These are phyloP conservation scores for Drechslera avenae DNA, from an alignment of 2,329 filamentous ascomycete genomes.

Conservation along the genomic window DNA sequence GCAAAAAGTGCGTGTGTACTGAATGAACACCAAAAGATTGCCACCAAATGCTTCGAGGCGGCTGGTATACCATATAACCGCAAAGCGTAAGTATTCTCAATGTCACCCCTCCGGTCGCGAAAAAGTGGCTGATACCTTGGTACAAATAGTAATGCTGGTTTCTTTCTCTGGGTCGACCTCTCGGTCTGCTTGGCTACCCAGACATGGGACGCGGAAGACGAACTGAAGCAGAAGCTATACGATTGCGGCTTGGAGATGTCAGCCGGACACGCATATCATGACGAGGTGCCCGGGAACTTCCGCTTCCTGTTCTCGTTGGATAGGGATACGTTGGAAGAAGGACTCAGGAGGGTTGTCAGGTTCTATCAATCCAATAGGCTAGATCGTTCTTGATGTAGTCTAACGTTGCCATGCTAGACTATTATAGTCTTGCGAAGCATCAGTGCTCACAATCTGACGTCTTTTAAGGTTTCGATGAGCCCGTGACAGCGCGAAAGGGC, in stretches of 20 bases:
- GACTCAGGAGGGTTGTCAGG: conserved; percentile 29
- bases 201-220: conserved; percentile 18
- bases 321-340: conserved; percentile 44
- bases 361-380: not conserved
- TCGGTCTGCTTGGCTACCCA: conserved; percentile 17
- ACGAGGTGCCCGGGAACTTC: conserved; percentile 50
- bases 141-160: conserved; percentile 57
- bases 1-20: not conserved
- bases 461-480: not conserved
- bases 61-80: conserved; percentile 3
- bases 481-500: conserved; percentile 23
- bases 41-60: not conserved
- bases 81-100: conserved; percentile 3
- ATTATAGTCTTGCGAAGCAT: not conserved
- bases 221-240: conserved; percentile 32
- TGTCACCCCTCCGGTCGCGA: not conserved
- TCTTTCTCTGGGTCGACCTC: conserved; percentile 63
- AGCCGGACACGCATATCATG: conserved; percentile 41
- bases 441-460: not conserved
- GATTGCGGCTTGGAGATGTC: conserved; percentile 27
- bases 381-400: not conserved
- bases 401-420: not conserved
- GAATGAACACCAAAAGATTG: not conserved
- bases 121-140: not conserved
- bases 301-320: conserved; percentile 50